Evolutionary conservation across 2,329 filamentous ascomycete species (phyloP).

Genomic region (Aureobasidium sp.): DNA sequence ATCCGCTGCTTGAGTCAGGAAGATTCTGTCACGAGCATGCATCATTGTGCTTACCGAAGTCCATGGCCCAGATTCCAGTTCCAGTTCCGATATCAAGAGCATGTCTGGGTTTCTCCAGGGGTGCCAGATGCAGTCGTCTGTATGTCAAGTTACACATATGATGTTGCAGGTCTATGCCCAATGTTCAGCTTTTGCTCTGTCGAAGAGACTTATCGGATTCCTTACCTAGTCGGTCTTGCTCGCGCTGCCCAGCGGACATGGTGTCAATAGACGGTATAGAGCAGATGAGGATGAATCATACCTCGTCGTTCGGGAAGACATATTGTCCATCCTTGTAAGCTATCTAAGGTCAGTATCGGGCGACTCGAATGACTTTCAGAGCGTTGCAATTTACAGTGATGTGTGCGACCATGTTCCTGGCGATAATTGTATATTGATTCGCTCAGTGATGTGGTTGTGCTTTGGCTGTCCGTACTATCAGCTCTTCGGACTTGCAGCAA

Average conservation of each 20-base stretch:
- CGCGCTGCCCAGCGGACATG: conserved; percentile 18
- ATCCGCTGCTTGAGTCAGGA: conserved; percentile 24
- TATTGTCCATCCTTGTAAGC: conserved; percentile 33
- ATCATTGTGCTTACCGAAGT: conserved; percentile 30
- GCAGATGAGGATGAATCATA: conserved; percentile 11
- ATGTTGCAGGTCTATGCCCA: conserved; percentile 27
- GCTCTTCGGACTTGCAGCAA: conserved; percentile 1
- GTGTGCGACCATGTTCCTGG: conserved; percentile 28
- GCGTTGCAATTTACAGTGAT: conserved; percentile 22
- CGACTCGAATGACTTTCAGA: neutral
- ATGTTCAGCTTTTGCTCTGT: neutral
- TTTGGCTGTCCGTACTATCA: conserved; percentile 19
- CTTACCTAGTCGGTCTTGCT: conserved; percentile 25
- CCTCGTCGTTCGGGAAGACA: conserved; percentile 33
- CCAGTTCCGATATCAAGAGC: conserved; percentile 45
- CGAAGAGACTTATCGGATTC: neutral
- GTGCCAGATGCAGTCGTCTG: conserved; percentile 37
- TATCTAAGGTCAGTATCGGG: conserved; percentile 6
- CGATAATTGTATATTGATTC: conserved; percentile 30
- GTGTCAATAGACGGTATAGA: neutral
- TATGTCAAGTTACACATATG: conserved; percentile 41
- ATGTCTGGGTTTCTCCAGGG: conserved; percentile 32
- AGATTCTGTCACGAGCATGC: neutral
- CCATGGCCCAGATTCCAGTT: conserved; percentile 50
- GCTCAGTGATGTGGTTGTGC: conserved; percentile 25